These are phyloP conservation scores for Peribolospora baueri DNA, from an alignment of 768 basidiomycete species.

Conservation along the genomic window DNA sequence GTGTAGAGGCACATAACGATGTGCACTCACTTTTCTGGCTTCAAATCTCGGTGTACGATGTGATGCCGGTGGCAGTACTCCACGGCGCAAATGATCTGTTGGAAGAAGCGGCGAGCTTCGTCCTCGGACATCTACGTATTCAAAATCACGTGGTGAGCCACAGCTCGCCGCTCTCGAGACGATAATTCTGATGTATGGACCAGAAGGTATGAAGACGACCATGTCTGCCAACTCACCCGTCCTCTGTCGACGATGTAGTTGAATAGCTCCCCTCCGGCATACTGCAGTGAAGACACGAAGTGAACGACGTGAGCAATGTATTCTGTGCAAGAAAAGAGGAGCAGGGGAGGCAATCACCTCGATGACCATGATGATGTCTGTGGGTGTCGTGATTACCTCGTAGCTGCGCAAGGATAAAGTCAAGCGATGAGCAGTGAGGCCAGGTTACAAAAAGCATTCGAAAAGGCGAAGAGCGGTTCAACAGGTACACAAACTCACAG, in stretches of 20 bases:
- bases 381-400: constrained; percentile 60
- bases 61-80: constrained; percentile 90
- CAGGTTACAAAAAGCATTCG: constrained; percentile 1
- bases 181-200: too few species aligned
- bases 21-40: constrained; percentile 55
- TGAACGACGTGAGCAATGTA: neutral
- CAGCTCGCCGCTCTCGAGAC: neutral
- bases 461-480: neutral
- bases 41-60: constrained; percentile 93
- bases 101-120: constrained; percentile 80
- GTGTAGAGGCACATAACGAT: too few species aligned
- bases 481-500: constrained; percentile 32
- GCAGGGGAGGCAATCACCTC: constrained; percentile 23
- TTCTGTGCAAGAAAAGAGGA: neutral
- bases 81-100: constrained; percentile 91
- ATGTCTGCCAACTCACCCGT: constrained; percentile 10
- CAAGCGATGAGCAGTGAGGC: constrained; percentile 15
- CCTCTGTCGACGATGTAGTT: constrained; percentile 93
- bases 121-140: constrained; percentile 47
- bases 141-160: neutral
- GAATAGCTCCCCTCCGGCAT: constrained; percentile 86
- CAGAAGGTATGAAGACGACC: too few species aligned
- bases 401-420: constrained; percentile 17
- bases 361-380: constrained; percentile 93
- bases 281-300: constrained; percentile 17